phyloP scores from a whole-genome alignment of 805 yeast species.

The Metschnikowia baotianmanensis region DNA sequence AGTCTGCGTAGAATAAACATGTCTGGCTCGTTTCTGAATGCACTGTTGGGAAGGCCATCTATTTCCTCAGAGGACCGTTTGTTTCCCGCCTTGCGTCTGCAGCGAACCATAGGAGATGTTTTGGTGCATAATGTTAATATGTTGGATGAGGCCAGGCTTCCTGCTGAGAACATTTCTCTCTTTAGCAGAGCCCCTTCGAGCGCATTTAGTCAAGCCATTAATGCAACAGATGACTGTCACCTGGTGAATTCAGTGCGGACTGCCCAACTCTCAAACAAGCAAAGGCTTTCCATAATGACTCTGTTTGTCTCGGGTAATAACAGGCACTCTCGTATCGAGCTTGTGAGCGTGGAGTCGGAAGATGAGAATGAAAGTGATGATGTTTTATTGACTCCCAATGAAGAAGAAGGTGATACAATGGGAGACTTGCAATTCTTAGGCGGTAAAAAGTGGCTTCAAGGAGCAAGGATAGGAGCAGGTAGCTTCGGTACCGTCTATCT shows the following conservation, averaged over 20 bases:
- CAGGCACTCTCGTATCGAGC: slow-evolving; percentile 46
- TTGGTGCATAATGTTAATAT: slow-evolving; percentile 54
- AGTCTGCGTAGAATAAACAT: slow-evolving; percentile 42
- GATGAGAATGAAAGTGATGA: slow-evolving; percentile 14
- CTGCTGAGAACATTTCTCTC: slow-evolving; percentile 26
- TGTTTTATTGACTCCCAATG: slow-evolving; percentile 22
- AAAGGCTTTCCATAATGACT: slow-evolving; percentile 18
- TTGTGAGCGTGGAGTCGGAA: slow-evolving; percentile 17
- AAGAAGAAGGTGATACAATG: slow-evolving; percentile 34
- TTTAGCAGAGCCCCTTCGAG: slow-evolving; percentile 27
- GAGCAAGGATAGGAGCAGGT: slow-evolving; percentile 92
- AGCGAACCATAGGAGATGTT: slow-evolving; percentile 63
- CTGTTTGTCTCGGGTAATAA: slow-evolving; percentile 23
- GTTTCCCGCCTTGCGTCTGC: slow-evolving; percentile 7
- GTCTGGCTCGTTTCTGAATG: slow-evolving; percentile 12
- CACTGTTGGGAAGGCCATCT: slow-evolving; percentile 22
- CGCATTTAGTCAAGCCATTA: slow-evolving; percentile 6
- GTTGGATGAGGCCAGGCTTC: slow-evolving; percentile 46
- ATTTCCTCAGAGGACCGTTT: slow-evolving; percentile 15
- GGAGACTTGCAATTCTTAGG: slow-evolving; percentile 26
- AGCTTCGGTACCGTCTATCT: slow-evolving; percentile 91
- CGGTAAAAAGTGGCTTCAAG: slow-evolving; percentile 74
- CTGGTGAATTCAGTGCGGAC: slow-evolving; percentile 11
- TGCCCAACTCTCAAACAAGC: slow-evolving; percentile 4
- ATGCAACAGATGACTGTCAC: slow-evolving; percentile 5